Base-by-base conservation (phyloP, 2,329 filamentous ascomycete genomes). In the Diatrype stigma region DNA sequence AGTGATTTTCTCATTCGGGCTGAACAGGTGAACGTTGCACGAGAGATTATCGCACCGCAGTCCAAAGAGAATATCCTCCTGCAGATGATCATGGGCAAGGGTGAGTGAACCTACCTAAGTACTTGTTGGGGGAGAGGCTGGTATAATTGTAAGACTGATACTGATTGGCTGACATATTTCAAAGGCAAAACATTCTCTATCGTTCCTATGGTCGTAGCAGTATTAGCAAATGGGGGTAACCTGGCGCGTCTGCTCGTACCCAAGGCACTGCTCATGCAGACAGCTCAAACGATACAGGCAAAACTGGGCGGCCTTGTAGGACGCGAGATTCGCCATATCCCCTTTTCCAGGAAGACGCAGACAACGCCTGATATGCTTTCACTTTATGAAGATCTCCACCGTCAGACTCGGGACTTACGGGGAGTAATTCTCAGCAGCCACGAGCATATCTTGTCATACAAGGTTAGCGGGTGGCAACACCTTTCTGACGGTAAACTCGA, bases 31-130 rank as follows among this genome's bases (percentile, higher is more conserved):
- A 73, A 81, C 5, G 84, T 89, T 11, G 85, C 85, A 0, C 56
- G 67, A 2, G 80, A 81, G 1, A 89, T 81, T 16, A 82, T 85
- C 1, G 67, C 67, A 0, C 84, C 85, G 0, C 46, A 56, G 0
- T 80, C 78, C 0, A 67, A 69, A 0, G 53, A 66, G 0, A 88
- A 87, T 51, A 82, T 81, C 0, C 80, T 87, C 0, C 56, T 87
- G 2, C 85, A 88, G 55, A 78, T 87, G 68, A 83, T 85, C 52
- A 87, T 87, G 84, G 85, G 84, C 0, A 75, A 84, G 54, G 62
- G 62, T 51, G 49, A 55, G 59, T 55, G 16, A 5, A 26, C 21
- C 5, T 30, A 30, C 26, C 26, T n/a, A n/a, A n/a, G n/a, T n/a
- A n/a, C n/a, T n/a, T n/a, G n/a, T n/a, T n/a, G n/a, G n/a, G n/a